Base-by-base conservation (phyloP, 257 asterid species). In the Gardenia jasminoides region DNA sequence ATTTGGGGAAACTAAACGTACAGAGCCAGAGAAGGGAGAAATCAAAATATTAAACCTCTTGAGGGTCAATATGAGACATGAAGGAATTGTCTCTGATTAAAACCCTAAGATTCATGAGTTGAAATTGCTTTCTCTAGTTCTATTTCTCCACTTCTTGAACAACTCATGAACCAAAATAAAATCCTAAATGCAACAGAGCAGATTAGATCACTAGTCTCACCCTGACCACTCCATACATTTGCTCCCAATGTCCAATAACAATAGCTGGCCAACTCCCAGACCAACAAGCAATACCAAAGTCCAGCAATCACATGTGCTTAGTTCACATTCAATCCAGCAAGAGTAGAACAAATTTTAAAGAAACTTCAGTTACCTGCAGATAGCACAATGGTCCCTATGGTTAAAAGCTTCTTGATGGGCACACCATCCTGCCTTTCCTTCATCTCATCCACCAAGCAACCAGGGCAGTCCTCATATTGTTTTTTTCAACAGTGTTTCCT, bases 311-410 rank as follows among this genome's bases (percentile, higher is more conserved):
- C 54, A 43, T 20, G 36, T 41, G 46, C 33, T 47, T 65, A 30
- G 50, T 47, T 44, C 46, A 77, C 10, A 33, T 52, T 7, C n/a
- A 61, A 72, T 28, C 26, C 72, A 7, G 22, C 7, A 44, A 17
- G 48, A 74, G 13, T 36, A 70, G 28, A 66, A n/a, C 61, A 70
- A n/a, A 65, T 17, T 7, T 26, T 31, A 73, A 79, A 64, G 59
- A 7, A 16, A 33, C 15, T 13, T 31, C 39, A 56, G 30, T 64
- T 73, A 88, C 90, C 86, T 67, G 85, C 70, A 59, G 88, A 80
- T 20, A 88, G 90, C 7, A 86, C 88, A 30, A 88, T 77, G 72
- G 77, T 54, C 92, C 92, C 86, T 30, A 88, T 67, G 26, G 81
- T 80, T 56, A 85, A 3, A 43, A 86, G 84, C 78, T 86, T 79